Base-by-base conservation (phyloP, 768 basidiomycete species). In the Lactarius indigo region DNA sequence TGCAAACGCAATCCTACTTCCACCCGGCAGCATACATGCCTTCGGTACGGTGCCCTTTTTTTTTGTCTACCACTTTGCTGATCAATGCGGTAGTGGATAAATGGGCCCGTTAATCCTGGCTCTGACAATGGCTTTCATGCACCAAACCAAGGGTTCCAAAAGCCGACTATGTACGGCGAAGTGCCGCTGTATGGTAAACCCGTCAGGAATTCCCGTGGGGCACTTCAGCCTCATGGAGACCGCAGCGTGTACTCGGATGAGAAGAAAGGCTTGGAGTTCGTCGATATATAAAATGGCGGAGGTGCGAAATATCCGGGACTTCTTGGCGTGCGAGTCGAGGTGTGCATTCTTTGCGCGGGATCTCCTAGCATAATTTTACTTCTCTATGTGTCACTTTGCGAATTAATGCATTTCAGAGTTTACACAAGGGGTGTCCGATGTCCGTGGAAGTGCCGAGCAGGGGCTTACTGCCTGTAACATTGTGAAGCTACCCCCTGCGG, bases 1-100 rank as follows among this genome's bases (percentile, higher is more conserved):
- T 67, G 18, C 69, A 70, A 35, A 71, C 69, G 17, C 70, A 76
- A 5, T 73, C 80, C 37, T 65, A 71, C 20, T 85, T 83, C 71
- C 78, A 81, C 65, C 78, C 78, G 3, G 77, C 79, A 39, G 78
- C 79, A 7, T 75, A 73, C 68, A 75, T 82, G 23, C 84, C 85
- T 10, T 76, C 82, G 8, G 81, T 82, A 68, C 72, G 79, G n/a
- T 44, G 0, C 56, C 5, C 4, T 44, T 47, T 31, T 20, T 17
- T 4, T 35, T 20, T 20, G 8, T 17, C 23, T 18, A n/a, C 33
- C 33, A 6, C 47, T 15, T 39, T 66, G 57, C 69, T 60, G 37
- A 62, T 47, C 18, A n/a, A 18, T 39, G 28, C 13, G 12, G 66
- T 68, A 81, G 75, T 79, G 82, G 65, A 76, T 84, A 61, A 79